A percentile compares a stretch with the other conserved stretches of the same genome.
Evolutionary conservation across 352 stramenopile species (phyloP).

Genomic region (Phytophthora pisi): DNA sequence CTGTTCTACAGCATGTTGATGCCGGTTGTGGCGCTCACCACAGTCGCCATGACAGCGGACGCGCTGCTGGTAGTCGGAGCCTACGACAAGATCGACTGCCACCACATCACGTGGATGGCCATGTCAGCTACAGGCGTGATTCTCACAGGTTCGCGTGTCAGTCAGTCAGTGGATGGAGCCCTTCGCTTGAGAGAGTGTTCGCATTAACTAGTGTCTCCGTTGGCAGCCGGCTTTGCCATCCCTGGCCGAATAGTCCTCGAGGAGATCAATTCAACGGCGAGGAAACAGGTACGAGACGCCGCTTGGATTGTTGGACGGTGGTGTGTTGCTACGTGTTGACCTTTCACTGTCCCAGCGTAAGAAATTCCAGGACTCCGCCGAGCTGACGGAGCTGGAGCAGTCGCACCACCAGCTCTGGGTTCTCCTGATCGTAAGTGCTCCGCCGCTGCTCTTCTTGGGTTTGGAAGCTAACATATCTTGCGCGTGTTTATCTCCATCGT

Average conservation of each 20-base stretch:
- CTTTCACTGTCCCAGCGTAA: conserved; percentile 17
- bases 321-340: not conserved
- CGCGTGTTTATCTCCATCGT: not conserved
- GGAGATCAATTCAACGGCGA: conserved; percentile 59
- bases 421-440: conserved; percentile 57
- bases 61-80: conserved; percentile 50
- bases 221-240: conserved; percentile 64
- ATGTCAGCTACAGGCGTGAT: conserved; percentile 67
- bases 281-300: conserved; percentile 46
- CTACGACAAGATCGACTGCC: conserved; percentile 67
- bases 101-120: conserved; percentile 69
- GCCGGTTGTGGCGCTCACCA: conserved; percentile 53
- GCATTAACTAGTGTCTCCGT: not conserved
- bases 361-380: conserved; percentile 46
- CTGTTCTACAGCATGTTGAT: conserved; percentile 60
- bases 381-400: conserved; percentile 61
- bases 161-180: not conserved
- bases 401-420: conserved; percentile 74
- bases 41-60: conserved; percentile 62
- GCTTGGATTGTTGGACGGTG: not conserved
- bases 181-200: not conserved
- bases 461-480: not conserved
- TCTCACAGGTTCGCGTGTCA: conserved; percentile 48
- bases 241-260: conserved; percentile 62
- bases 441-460: not conserved